Evolutionary conservation across 805 yeast species (phyloP).

Genomic region (Cyberlindnera maritima): DNA sequence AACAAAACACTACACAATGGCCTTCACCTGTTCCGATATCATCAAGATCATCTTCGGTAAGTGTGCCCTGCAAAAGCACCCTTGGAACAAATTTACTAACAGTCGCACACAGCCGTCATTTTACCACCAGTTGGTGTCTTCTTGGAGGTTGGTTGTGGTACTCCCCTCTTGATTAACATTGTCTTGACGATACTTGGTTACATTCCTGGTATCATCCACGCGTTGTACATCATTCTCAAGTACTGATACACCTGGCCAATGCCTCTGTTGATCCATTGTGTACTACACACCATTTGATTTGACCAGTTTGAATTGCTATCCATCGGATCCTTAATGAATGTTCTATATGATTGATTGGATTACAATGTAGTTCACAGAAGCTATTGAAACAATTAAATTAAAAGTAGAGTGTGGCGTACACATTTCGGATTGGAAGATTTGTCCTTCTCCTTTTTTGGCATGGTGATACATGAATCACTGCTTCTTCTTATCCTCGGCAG

Average conservation of each 20-base stretch:
- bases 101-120: constrained; percentile 49
- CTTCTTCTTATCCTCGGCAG: constrained; percentile 13
- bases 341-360: no score
- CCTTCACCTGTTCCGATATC: constrained; percentile 47
- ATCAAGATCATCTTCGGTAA: constrained; percentile 39
- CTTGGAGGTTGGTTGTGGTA: constrained; percentile 47
- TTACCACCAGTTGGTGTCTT: constrained; percentile 60
- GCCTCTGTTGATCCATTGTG: no score
- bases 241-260: constrained; percentile 12
- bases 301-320: no score
- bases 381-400: not conserved
- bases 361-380: no score
- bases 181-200: constrained; percentile 65
- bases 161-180: constrained; percentile 41
- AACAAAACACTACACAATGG: constrained; percentile 36
- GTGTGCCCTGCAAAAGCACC: not conserved
- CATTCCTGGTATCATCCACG: constrained; percentile 69
- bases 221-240: constrained; percentile 47
- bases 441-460: no score
- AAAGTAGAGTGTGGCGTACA: no score
- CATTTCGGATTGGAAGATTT: no score
- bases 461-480: no score
- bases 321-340: no score
- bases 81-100: not conserved
- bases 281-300: no score